Evolutionary conservation across 768 basidiomycete genomes (phyloP), one percentile per base, ranked within the genome.

Genomic region (Rhizopogon vinicolor): DNA sequence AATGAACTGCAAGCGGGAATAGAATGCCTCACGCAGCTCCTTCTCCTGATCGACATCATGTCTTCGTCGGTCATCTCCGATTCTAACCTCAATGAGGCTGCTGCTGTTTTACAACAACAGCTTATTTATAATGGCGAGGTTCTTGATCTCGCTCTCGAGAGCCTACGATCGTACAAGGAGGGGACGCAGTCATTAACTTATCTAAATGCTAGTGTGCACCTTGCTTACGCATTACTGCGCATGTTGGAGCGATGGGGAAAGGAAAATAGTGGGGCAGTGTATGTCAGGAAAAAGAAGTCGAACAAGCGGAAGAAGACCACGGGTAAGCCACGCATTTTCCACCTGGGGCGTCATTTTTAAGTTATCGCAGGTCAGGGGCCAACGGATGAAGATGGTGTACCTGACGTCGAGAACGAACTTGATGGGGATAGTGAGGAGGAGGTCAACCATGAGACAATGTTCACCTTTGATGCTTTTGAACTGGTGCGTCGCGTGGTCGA

Each of bases 101-200:
- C 94, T 48, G 84, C 84, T 53, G 75, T 87, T 18, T 77, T 98
- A 1, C 91, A 93, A 62, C 85, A 93, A 59, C 92, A 97, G 68
- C 76, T 99, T 25, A 88, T 98, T 64, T 98, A 98, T 74, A 94
- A 94, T 62, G 94, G 92, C 35, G 93, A 98, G 60, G 86, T 95
- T 16, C 84, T 98, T 52, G 95, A 98, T 61, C 83, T 93, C 22
- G 82, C 93, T 0, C 74, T 94, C 43, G 86, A 89, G 25, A 86
- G 89, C 53, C 69, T 98, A 48, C 77, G 82, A 46, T 75, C 76
- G 25, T 98, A 93, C 76, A 90, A 87, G 60, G 81, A 87, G 44
- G 93, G 86, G 49, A 87, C 91, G 6, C 87, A 89, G 60, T 82
- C 81, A 1, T 72, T 88, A 48, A 84, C 86, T 7, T 98, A 93